Evolutionary conservation across 805 yeast species (phyloP).

Genomic region (Schwanniomyces sp.): DNA sequence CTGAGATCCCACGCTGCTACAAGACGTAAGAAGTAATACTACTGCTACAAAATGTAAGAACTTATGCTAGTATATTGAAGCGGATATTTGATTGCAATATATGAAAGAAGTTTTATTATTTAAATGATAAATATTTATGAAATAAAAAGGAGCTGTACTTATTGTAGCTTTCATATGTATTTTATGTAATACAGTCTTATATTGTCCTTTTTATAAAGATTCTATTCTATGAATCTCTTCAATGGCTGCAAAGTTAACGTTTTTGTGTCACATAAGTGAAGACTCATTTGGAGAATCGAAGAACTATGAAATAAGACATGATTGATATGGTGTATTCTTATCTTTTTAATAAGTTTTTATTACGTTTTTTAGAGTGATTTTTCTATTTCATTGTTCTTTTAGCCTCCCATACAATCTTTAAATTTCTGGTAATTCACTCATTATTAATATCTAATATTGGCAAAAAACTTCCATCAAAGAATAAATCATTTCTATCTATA

Average conservation of each 20-base stretch:
- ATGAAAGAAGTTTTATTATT: too few species aligned
- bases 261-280: not conserved
- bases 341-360: too few species aligned
- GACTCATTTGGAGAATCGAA: not conserved
- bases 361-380: too few species aligned
- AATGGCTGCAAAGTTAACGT: not conserved
- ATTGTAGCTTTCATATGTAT: not conserved
- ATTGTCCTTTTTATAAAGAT: not conserved
- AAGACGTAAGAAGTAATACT: not conserved
- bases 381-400: too few species aligned
- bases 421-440: slow-evolving; percentile 13
- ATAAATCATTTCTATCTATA: slow-evolving; percentile 62
- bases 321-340: too few species aligned
- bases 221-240: not conserved
- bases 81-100: too few species aligned
- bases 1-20: not conserved
- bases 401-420: too few species aligned
- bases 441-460: slow-evolving; percentile 37
- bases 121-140: too few species aligned
- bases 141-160: not conserved
- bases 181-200: too few species aligned
- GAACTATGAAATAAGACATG: too few species aligned
- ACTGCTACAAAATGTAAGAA: not conserved
- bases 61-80: too few species aligned
- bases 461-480: slow-evolving; percentile 64